Percentiles rank a stretch among this genome's conserved stretches.
Conservation (phyloP, 208 protist species). For the Acanthamoeba triangularis region DNA sequence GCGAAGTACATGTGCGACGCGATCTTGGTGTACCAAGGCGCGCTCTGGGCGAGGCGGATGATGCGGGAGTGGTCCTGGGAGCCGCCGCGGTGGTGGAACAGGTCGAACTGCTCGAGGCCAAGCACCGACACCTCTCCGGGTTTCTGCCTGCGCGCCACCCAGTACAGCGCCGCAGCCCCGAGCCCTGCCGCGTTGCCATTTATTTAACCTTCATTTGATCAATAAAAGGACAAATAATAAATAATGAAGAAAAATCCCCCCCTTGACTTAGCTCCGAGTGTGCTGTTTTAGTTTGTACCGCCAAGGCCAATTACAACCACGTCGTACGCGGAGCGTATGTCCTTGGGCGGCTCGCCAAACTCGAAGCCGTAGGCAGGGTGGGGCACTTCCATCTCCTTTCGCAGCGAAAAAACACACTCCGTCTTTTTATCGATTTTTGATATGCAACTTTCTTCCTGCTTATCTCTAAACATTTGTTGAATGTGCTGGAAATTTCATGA, state of each 20-base stretch:
- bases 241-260: neutral
- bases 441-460: too few relatives aligned
- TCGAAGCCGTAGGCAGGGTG: neutral
- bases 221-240: neutral
- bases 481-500: neutral
- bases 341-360: constrained; percentile 1
- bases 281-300: too few relatives aligned
- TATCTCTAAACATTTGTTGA: too few relatives aligned
- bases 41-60: constrained; percentile 63
- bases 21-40: constrained; percentile 43
- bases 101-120: constrained; percentile 68
- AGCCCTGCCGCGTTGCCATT: neutral
- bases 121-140: constrained; percentile 25
- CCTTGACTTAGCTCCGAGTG: neutral
- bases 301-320: constrained; percentile 58
- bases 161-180: constrained; percentile 60
- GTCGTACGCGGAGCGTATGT: neutral
- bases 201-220: neutral
- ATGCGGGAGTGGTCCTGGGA: constrained; percentile 78
- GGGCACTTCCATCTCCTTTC: constrained; percentile 22
- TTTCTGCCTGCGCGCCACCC: constrained; percentile 35
- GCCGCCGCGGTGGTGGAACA: constrained; percentile 55
- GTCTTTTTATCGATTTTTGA: too few relatives aligned
- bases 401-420: too few relatives aligned
- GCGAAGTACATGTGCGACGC: constrained; percentile 66